A percentile compares a stretch with the other conserved stretches of the same genome.
phyloP scores from a whole-genome alignment of 345 rosid species.

The Linum tenue region DNA sequence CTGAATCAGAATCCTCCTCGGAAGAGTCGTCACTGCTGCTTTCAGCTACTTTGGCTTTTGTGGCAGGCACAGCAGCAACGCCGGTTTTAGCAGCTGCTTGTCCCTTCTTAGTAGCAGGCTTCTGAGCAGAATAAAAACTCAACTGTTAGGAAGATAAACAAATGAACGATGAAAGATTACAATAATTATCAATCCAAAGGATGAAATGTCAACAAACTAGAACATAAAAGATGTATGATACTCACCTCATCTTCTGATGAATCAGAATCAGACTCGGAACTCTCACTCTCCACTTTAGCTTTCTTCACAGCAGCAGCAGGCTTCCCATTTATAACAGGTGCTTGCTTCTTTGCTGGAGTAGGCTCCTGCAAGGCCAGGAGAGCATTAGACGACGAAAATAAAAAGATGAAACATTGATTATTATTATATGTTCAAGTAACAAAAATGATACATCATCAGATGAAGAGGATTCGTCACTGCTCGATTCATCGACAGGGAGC shows the following conservation, averaged over 20 bases:
- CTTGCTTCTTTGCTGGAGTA: conserved; percentile 17
- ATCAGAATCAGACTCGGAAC: conserved; percentile 17
- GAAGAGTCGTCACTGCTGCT: conserved; percentile 14
- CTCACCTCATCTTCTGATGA: conserved; percentile 23
- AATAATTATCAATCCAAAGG: neutral
- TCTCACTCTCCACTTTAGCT: conserved; percentile 35
- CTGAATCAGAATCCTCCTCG: conserved; percentile 10
- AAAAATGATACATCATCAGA: conserved; percentile 13
- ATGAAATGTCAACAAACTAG: neutral
- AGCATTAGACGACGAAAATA: neutral
- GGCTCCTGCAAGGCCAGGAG: conserved; percentile 22
- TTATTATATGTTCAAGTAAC: neutral
- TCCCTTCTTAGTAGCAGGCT: conserved; percentile 18
- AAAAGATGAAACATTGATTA: too few relatives aligned
- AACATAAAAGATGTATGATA: neutral
- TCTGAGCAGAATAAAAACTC: conserved; percentile 15
- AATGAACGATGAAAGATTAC: neutral
- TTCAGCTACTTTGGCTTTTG: conserved; percentile 8
- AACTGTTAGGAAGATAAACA: neutral
- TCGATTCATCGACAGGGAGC: conserved; percentile 30
- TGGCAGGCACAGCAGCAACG: conserved; percentile 4
- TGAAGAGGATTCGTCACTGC: conserved; percentile 31
- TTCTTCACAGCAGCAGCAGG: conserved; percentile 26
- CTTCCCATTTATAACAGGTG: conserved; percentile 23
- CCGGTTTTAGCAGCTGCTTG: conserved; percentile 15